Evolutionary conservation across 495 filamentous ascomycete genomes (phyloP), one percentile per base, ranked within the genome.

Genomic region (Penicillium alfredii): DNA sequence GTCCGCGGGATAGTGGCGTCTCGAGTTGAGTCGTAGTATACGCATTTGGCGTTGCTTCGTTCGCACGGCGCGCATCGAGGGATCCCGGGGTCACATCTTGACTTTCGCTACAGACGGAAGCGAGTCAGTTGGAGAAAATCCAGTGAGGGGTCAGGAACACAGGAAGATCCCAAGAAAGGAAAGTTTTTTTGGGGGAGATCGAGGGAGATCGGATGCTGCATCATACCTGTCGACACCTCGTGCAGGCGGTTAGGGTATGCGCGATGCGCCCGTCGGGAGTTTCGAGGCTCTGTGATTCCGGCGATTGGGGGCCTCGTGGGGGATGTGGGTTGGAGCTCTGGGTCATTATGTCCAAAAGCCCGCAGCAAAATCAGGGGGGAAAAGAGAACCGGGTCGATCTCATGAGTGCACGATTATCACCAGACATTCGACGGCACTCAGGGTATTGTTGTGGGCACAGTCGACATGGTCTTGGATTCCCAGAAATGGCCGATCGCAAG

Each of bases 31-130:
- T 97, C 90, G 60, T 79, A 94, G 64, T 95, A 97, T 48, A 94
- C 89, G 70, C 90, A 97, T 40, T 74, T 73, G 24, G 86, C 80
- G 49, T 88, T 88, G 40, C 83, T 88, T 44, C 88, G 76, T 64
- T 94, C 87, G 71, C 90, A 97, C 9, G 88, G 87, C n/a, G 80
- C 74, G 60, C 90, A 97, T 56, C 81, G 80, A 26, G 90, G 90
- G 29, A 97, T 76, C 10, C 84, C 82, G 16, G 89, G 82, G 59
- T 95, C 90, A 61, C 90, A 97, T 69, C 85, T 76, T 14, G 89
- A 94, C 71, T 97, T 97, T 31, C 88, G 79, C 88, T 94, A 51
- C 23, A 38, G 15, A 29, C 8, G 33, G 12, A 20, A 33, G n/a
- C 30, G 34, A 26, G 17, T 24, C 22, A 26, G 30, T 23, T 2